phyloP scores from a whole-genome alignment of 441 rosid species.

The Mallotus japonicus region DNA sequence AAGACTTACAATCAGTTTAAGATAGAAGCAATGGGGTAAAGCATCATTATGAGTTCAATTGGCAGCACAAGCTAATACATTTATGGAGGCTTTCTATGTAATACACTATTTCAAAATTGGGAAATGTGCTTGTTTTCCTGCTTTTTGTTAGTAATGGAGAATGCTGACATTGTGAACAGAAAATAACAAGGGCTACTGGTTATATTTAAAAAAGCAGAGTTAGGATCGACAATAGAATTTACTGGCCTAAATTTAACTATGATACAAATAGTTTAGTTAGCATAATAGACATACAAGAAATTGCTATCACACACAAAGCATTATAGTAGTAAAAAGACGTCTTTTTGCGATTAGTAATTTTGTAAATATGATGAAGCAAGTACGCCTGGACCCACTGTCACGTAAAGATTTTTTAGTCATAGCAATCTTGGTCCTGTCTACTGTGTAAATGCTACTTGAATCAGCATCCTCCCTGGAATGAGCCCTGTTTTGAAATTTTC shows the following conservation, averaged over 20 bases:
- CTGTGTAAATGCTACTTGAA: conserved; percentile 30
- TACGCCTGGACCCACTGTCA: conserved; percentile 44
- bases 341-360: background rate
- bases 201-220: background rate
- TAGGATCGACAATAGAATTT: background rate
- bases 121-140: background rate
- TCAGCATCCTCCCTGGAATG: conserved; percentile 16
- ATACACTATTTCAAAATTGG: background rate
- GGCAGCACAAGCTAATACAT: background rate
- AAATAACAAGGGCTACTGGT: background rate
- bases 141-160: background rate
- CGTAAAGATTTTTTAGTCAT: conserved; percentile 47
- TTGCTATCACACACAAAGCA: background rate
- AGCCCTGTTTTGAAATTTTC: conserved; percentile 22
- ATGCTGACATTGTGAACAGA: background rate
- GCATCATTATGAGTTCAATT: conserved; percentile 1
- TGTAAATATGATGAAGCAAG: conserved; percentile 3
- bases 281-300: background rate
- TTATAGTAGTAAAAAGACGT: background rate
- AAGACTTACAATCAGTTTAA: conserved; percentile 17
- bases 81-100: background rate
- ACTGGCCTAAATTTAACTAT: background rate
- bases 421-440: conserved; percentile 24
- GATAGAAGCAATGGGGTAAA: conserved; percentile 14
- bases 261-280: background rate